Percentiles rank a stretch among this genome's conserved stretches.
Evolutionary conservation across 2,329 filamentous ascomycete genomes (phyloP).

Genomic region (Thelonectria rubi): DNA sequence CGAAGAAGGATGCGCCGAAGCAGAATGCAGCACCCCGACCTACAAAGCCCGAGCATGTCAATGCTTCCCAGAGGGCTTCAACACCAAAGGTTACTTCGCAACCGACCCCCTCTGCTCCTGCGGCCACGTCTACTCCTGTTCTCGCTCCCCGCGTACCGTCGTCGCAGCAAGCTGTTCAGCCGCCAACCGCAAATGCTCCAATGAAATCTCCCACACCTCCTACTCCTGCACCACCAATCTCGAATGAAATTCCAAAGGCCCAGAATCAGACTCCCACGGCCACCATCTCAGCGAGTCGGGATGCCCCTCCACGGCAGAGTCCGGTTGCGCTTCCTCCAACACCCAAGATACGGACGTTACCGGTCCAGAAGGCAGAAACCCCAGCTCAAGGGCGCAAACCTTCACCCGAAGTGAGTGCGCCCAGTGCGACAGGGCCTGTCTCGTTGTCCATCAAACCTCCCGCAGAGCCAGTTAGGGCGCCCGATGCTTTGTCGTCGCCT

Average conservation of each 20-base stretch:
- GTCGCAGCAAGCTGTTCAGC: conserved; percentile 2
- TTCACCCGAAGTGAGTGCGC: conserved; percentile 15
- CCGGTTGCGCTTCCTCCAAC: conserved; percentile 47
- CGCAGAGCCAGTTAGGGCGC: conserved; percentile 48
- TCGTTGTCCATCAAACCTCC: conserved; percentile 47
- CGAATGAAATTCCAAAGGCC: conserved; percentile 9
- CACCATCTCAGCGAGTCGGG: not conserved
- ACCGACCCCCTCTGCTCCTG: conserved; percentile 13
- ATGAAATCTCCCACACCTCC: conserved; percentile 28
- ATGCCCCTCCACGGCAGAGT: conserved; percentile 29
- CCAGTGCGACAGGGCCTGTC: conserved; percentile 11
- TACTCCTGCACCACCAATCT: conserved; percentile 20
- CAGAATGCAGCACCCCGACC: conserved; percentile 20
- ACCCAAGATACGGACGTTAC: conserved; percentile 43
- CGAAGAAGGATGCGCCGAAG: conserved; percentile 27
- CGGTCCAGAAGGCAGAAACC: conserved; percentile 16
- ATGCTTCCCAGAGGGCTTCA: conserved; percentile 18
- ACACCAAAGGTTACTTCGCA: conserved; percentile 29
- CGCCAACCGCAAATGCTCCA: conserved; percentile 16
- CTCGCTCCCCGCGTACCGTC: conserved; percentile 5
- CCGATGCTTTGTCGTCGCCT: conserved; percentile 62
- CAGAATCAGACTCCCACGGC: not conserved
- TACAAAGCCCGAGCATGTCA: conserved; percentile 25
- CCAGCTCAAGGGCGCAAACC: conserved; percentile 13
- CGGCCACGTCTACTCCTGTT: not conserved